phyloP scores from a whole-genome alignment of 805 yeast genomes.

The Saturnispora saitoi region DNA sequence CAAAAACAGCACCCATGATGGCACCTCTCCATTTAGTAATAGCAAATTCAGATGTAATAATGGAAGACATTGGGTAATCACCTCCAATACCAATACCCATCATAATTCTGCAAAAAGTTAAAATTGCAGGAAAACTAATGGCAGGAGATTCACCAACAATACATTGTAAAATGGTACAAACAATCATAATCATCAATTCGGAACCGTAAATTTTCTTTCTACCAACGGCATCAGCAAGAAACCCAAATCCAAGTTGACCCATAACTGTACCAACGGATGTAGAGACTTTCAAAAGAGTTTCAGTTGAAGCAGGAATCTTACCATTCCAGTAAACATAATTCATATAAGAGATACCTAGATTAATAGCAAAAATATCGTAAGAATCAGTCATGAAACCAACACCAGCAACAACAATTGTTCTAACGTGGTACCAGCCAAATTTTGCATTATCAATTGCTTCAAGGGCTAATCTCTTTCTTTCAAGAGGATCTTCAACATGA shows the following conservation, averaged over 20 bases:
- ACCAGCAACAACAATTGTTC: slow-evolving; percentile 84
- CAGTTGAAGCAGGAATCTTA: slow-evolving; percentile 54
- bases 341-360: slow-evolving; percentile 74
- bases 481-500: slow-evolving; percentile 75
- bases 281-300: slow-evolving; percentile 73
- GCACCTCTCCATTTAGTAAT: slow-evolving; percentile 98
- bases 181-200: slow-evolving; percentile 78
- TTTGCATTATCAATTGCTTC: slow-evolving; percentile 74
- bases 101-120: slow-evolving; percentile 70
- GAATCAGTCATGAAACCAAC: slow-evolving; percentile 92
- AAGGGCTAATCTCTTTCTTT: slow-evolving; percentile 77
- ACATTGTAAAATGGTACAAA: slow-evolving; percentile 74
- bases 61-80: slow-evolving; percentile 91
- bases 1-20: slow-evolving; percentile 91
- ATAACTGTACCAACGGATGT: slow-evolving; percentile 92
- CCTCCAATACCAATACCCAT: slow-evolving; percentile 98
- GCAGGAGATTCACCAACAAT: slow-evolving; percentile 64
- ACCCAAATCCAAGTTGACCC: slow-evolving; percentile 83
- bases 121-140: slow-evolving; percentile 62
- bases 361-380: slow-evolving; percentile 86
- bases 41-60: slow-evolving; percentile 85
- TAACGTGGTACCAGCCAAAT: slow-evolving; percentile 76
- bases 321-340: slow-evolving; percentile 66
- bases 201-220: slow-evolving; percentile 83
- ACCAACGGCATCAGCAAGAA: slow-evolving; percentile 72